Conservation (phyloP, 1,139 yeast species). For the Debaryomycetaceae sp. region DNA sequence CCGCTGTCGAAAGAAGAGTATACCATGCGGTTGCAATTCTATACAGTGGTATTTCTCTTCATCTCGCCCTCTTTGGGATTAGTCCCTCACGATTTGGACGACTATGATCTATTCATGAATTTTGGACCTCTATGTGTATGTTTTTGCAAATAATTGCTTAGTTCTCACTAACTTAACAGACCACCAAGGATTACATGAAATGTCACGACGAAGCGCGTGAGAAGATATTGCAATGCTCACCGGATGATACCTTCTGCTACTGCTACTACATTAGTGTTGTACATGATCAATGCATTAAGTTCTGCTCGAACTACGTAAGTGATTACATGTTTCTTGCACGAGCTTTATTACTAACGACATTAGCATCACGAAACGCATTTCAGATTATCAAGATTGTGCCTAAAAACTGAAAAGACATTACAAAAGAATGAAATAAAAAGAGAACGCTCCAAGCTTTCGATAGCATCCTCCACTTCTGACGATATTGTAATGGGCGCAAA, state of each 20-base stretch:
- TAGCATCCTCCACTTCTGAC: background rate
- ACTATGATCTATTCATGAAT: constrained; percentile 3
- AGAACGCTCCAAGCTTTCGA: background rate
- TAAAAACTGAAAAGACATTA: background rate
- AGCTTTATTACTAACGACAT: constrained; percentile 1
- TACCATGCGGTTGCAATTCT: background rate
- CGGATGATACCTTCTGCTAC: constrained; percentile 4
- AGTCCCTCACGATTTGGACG: background rate
- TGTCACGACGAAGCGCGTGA: constrained; percentile 7
- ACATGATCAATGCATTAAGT: constrained; percentile 7
- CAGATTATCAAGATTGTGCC: constrained; percentile 3
- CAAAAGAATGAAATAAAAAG: background rate
- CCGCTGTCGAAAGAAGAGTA: background rate
- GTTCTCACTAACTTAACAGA: constrained; percentile 2
- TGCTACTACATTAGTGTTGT: constrained; percentile 9
- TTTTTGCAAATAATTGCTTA: background rate
- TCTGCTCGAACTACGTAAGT: constrained; percentile 9
- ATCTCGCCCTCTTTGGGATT: background rate
- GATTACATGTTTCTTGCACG: background rate
- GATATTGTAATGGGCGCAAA: background rate
- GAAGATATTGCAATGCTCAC: constrained; percentile 4
- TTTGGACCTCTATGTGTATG: constrained; percentile 13
- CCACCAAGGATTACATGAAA: constrained; percentile 5
- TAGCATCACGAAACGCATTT: constrained; percentile 11
- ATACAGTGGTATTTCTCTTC: background rate